Base-by-base conservation (phyloP, 495 filamentous ascomycete species). In the Penicillium chermesinum region DNA sequence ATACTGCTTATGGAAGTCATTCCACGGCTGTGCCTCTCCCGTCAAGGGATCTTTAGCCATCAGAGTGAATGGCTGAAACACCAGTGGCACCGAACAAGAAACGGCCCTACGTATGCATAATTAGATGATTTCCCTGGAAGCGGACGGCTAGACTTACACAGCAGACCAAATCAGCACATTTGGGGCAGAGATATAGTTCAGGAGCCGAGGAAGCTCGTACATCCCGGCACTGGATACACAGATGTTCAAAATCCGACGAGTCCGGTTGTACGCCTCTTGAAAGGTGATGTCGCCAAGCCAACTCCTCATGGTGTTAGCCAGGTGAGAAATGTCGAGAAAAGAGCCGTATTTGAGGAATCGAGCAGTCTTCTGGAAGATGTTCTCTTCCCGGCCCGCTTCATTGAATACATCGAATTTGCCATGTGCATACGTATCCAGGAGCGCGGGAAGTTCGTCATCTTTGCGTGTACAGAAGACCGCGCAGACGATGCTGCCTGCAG, bases 121-220 rank as follows among this genome's bases (percentile, higher is more conserved):
- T 61, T 22, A 46, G 35, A 37, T 32, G n/a, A 30, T 18, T 9
- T 13, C 40, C 8, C 16, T 43, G 19, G n/a, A 2, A 1, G 30
- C 35, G 38, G 14, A 33, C 41, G 25, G 15, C 37, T 21, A 7
- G 18, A 76, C 80, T 75, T 71, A 84, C 76, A 97, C 91, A 38
- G 91, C 91, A 44, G 91, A 96, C 91, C 90, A 95, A 39, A 97
- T 91, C 66, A 96, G 73, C 46, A 96, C 91, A 59, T 96, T 91
- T 0, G 91, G 89, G 9, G 89, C 85, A 0, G 91, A 95, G 39
- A 95, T 82, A 57, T 95, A 96, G 64, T 97, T 96, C 49, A 97
- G 75, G 7, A 97, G 71, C 34, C 85, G 75, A 0, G 89, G 90
- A 13, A 94, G 77, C 54, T 96, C 91, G 61, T 93, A 95, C 33